These are phyloP conservation scores for Vigna hirtella DNA, from an alignment of 306 rosid species.

Conservation along the genomic window DNA sequence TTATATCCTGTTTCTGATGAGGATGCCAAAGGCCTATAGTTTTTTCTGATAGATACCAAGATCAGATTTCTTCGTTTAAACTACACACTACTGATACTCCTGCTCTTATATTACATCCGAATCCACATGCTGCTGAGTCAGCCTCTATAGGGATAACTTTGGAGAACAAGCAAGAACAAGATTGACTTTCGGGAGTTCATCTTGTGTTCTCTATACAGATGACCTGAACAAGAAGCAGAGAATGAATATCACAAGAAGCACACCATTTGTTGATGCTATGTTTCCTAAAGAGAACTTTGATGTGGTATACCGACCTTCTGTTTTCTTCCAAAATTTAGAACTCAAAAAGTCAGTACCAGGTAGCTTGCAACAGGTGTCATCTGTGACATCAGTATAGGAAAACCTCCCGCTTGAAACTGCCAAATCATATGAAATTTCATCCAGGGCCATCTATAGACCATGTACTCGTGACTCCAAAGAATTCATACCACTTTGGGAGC, in stretches of 20 bases:
- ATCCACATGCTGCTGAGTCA: conserved; percentile 43
- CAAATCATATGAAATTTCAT: conserved; percentile 87
- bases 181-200: conserved; percentile 30
- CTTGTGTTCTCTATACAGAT: conserved; percentile 49
- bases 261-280: conserved; percentile 47
- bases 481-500: conserved; percentile 87
- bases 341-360: conserved; percentile 95
- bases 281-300: conserved; percentile 67
- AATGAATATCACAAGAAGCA: conserved; percentile 43
- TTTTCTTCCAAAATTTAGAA: conserved; percentile 88
- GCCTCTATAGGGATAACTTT: conserved; percentile 36
- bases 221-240: conserved; percentile 44
- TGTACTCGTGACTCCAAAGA: conserved; percentile 87
- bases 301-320: conserved; percentile 69
- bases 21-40: conserved; percentile 13
- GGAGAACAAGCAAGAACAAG: conserved; percentile 31
- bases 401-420: conserved; percentile 76
- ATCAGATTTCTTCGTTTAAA: conserved; percentile 36
- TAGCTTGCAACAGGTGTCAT: conserved; percentile 85
- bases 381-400: conserved; percentile 58
- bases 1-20: not conserved
- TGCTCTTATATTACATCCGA: conserved; percentile 25
- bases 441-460: conserved; percentile 90
- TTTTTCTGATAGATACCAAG: conserved; percentile 17
- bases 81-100: conserved; percentile 35